Conservation (phyloP, 2,329 filamentous ascomycete species). For the Hawksworthiomyces lignivorus region DNA sequence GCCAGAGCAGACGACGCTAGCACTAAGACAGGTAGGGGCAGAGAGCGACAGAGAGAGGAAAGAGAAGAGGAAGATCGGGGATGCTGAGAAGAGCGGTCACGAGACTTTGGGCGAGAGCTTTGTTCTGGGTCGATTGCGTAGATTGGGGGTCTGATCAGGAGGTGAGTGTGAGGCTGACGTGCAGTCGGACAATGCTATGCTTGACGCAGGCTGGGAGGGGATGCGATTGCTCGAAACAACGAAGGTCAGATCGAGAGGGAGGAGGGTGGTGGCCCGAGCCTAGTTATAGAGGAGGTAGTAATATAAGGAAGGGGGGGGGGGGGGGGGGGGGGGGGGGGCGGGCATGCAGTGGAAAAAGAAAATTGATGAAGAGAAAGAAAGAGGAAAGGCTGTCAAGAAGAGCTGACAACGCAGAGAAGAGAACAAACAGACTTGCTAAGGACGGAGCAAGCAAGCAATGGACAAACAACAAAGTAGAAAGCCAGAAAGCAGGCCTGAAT, state of each 20-base stretch:
- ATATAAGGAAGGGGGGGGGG: neutral
- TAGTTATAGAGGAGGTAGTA: too few species aligned
- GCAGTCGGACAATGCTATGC: too few species aligned
- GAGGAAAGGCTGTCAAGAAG: too few species aligned
- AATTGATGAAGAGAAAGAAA: too few species aligned
- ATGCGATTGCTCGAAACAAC: neutral
- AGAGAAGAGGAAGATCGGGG: neutral
- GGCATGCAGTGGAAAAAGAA: too few species aligned
- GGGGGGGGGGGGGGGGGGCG: too few species aligned
- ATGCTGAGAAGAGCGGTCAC: neutral
- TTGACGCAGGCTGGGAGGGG: neutral
- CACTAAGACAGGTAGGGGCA: neutral
- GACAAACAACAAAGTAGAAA: constrained; percentile 8
- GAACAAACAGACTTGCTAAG: too few species aligned
- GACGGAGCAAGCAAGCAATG: neutral
- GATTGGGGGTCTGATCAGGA: neutral
- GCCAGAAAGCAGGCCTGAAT: too few species aligned
- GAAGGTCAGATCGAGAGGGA: neutral
- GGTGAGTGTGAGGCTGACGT: too few species aligned
- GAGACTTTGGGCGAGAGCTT: neutral
- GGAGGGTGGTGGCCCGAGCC: too few species aligned
- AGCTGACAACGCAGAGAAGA: too few species aligned
- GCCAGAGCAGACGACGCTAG: neutral
- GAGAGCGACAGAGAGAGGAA: neutral
- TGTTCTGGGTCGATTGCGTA: neutral